Evolutionary conservation across 352 stramenopile species (phyloP), one percentile per base, ranked within the genome.

Genomic region (Pythium vanterpoolii): DNA sequence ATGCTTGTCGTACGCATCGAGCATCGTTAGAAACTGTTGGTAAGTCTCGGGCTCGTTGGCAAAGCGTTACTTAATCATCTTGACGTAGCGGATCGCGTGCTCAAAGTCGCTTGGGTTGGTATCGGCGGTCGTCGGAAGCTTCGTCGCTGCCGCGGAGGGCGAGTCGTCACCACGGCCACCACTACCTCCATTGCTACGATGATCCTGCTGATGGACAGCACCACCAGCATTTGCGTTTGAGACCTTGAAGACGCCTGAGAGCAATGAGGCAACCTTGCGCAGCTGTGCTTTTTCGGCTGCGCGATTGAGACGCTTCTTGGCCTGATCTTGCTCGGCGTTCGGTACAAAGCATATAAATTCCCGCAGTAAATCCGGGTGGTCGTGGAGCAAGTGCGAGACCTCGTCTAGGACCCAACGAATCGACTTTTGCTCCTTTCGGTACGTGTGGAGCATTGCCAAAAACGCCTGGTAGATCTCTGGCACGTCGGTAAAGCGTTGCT

Each of bases 331-430:
- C 0, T 99, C 97, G 10, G 96, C 94, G 80, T 99, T 97, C 0
- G 98, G 98, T 13, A 99, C 72, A 76, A 99, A 99, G 72, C 98
- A 99, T 11, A 97, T 99, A 66, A 99, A 99, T 65, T 99, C 96
- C 36, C 98, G 97, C 23, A 99, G 74, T 13, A 99, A 73, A 78
- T 99, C 98, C 1, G 97, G 91, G 73, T 99, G 97, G 68, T 99
- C 97, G 1, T 95, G 93, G 83, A 99, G 99, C 19, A 99, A 77
- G 23, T 97, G 78, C 6, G 97, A 99, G 0, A 99, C 97, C 83
- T 99, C 96, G 71, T 99, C 96, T 14, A 99, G 64, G 27, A 95
- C 82, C 50, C 99, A 92, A 52, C 98, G 98, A 57, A 99, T 99
- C 8, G 91, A 97, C 11, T 96, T 86, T 69, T 99, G 96, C 74